Base-by-base conservation (phyloP, 2,329 filamentous ascomycete species). In the Ophiostoma himal-ulmi region DNA sequence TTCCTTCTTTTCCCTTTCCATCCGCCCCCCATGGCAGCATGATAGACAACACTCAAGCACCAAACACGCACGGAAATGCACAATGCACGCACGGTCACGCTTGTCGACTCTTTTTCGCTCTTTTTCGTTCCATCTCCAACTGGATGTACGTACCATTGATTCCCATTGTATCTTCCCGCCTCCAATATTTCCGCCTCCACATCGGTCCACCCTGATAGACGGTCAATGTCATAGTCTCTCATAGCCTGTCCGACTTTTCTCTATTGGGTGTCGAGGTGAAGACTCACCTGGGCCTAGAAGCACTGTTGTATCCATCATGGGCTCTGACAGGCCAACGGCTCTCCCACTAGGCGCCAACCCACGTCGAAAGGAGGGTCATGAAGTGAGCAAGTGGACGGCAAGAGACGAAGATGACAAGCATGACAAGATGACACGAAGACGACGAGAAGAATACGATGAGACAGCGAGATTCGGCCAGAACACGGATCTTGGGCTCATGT, bases 1-100 rank as follows among this genome's bases (percentile, higher is more conserved):
- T 68, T 64, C 39, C 34, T 57, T 57, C 62, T 65, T 65, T 65
- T 65, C 62, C 62, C 36, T 65, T 65, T 52, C 34, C 13, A 36
- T 30, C 26, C 30, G 7, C 14, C 17, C 68, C 36, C 34, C 54
- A 22, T 57, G 20, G n/a, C 39, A 30, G 30, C 30, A 30, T 30
- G 30, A 3, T 30, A 30, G 30, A 30, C 30, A 30, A 30, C 30
- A 30, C 30, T 30, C 34, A 2, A 34, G 26, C 22, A 62, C 57
- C 57, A 64, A 64, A n/a, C 60, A 64, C 60, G 39, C 36, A n/a
- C 26, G 8, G 14, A 62, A 36, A 62, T 62, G 57, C 57, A 62
- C 57, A 36, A 36, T 34, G 30, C 57, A 62, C 34, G 60, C 62
- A 39, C 62, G 36, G 62, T 11, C 36, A 39, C 36, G 34, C 62